Evolutionary conservation across 164 flowering plant genomes (phyloP).

Genomic region (Protea cynaroides): DNA sequence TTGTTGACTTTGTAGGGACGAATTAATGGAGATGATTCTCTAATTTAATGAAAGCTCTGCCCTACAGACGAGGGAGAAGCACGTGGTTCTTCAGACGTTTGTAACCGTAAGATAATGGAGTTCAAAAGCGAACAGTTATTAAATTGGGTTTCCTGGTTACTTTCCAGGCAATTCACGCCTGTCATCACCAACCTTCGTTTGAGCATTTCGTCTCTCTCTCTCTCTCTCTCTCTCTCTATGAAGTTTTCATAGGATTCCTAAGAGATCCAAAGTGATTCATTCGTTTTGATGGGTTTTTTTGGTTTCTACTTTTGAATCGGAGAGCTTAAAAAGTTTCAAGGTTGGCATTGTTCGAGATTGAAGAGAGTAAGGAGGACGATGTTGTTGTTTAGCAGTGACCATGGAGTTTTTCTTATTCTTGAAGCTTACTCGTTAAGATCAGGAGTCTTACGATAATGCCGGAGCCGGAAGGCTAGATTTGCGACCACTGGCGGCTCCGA

Average conservation of each 20-base stretch:
- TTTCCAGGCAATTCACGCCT: constrained; percentile 27
- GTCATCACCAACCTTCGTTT: constrained; percentile 2
- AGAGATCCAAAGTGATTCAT: too few relatives aligned
- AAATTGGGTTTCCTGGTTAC: constrained; percentile 31
- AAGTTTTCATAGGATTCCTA: too few relatives aligned
- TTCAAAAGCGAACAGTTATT: constrained; percentile 19
- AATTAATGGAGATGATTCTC: background rate
- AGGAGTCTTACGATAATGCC: background rate
- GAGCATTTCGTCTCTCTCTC: too few relatives aligned
- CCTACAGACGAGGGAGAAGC: constrained; percentile 11
- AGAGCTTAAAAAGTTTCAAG: too few relatives aligned
- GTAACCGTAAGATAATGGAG: constrained; percentile 9
- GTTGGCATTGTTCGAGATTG: background rate
- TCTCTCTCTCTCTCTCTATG: constrained; percentile 7
- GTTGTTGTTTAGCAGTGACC: background rate
- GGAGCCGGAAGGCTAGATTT: background rate
- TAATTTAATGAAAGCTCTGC: background rate
- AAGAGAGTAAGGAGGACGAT: background rate
- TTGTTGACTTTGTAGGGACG: background rate
- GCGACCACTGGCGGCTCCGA: too few relatives aligned
- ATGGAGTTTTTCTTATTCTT: background rate
- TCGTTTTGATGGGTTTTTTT: background rate
- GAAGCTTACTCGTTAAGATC: constrained; percentile 1
- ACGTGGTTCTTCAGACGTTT: constrained; percentile 39
- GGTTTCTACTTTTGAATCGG: too few relatives aligned